Base-by-base conservation (phyloP, 169 alveolate genomes). In the Cystoisospora suis region DNA sequence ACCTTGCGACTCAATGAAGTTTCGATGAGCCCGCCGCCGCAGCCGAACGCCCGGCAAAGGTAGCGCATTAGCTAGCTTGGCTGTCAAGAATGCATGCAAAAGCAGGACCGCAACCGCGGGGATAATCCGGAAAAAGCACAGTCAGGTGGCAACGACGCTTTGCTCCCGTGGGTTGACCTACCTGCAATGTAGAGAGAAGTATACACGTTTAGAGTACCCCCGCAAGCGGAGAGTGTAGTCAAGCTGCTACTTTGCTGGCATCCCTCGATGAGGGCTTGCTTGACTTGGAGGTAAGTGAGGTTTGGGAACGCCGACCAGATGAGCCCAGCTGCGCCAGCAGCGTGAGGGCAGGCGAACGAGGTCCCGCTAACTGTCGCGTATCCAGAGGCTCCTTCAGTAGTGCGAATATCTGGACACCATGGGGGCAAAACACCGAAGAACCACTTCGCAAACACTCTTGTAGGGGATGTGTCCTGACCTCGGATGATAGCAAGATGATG, bases 301-400 rank as follows among this genome's bases (percentile, higher is more conserved):
- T 89, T 89, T 12, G 96, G 96, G 86, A 92, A 91, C n/a, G 94
- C 87, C 3, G 96, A 94, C 86, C 94, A 90, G n/a, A 94, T n/a
- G 56, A 94, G 87, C 23, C 94, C 96, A 3, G 95, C 96, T 45
- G 87, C 85, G 17, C 95, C 96, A 3, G 94, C 90, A 29, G 93
- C 94, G 38, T 92, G 93, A 42, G 96, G 96, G 49, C 93, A 90
- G 32, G 96, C 92, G 81, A 94, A 94, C 29, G 96, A 94, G 72
- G 95, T 94, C 27, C 96, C 96, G 72, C 69, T 86, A 86, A 92
- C 89, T 27, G 80, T 77, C 32, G 92, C 36, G 61, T 92, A 94
- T 15, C 89, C 94, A 49, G 80, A n/a, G 6, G 36, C 46, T 0
- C 88, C 93, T 46, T 75, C 89, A 7, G 86, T 81, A 40, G 89